phyloP scores from a whole-genome alignment of 2,329 filamentous ascomycete genomes.

The Monosporascus sp. region DNA sequence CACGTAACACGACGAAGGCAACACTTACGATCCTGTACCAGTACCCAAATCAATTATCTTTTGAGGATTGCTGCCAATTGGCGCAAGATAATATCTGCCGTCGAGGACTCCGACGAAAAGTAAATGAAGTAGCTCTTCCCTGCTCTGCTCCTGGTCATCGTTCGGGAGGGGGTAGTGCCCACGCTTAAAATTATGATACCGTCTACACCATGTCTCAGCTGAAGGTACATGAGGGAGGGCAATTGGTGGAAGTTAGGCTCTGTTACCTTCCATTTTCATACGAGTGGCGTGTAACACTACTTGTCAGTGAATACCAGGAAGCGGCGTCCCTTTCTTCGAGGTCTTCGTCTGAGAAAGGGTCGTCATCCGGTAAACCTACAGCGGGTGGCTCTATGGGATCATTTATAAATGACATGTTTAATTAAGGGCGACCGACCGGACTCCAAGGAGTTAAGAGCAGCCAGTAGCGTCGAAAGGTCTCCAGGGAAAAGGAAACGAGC shows the following conservation, averaged over 20 bases:
- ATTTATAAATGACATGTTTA: background rate
- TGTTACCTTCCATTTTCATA: conserved; percentile 7
- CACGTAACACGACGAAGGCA: background rate
- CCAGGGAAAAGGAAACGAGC: background rate
- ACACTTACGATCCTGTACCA: conserved; percentile 33
- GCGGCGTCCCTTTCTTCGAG: background rate
- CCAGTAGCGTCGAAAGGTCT: background rate
- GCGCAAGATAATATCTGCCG: conserved; percentile 37
- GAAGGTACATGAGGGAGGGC: background rate
- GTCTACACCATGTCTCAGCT: conserved; percentile 24
- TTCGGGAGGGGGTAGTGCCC: conserved; percentile 49
- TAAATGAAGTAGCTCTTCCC: conserved; percentile 44
- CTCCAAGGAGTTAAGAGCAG: background rate
- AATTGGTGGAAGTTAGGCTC: background rate
- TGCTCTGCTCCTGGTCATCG: conserved; percentile 44
- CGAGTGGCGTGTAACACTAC: conserved; percentile 4
- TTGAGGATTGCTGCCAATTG: conserved; percentile 39
- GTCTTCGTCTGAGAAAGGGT: background rate
- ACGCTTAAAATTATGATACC: conserved; percentile 44
- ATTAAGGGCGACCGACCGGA: background rate
- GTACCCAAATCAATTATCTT: conserved; percentile 48
- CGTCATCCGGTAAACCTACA: background rate
- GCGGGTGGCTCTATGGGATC: background rate
- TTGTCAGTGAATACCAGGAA: conserved; percentile 6
- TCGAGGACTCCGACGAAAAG: conserved; percentile 43